Evolutionary conservation across 179 eudicot genomes (phyloP), one percentile per base, ranked within the genome.

Genomic region (Spinacia oleracea): DNA sequence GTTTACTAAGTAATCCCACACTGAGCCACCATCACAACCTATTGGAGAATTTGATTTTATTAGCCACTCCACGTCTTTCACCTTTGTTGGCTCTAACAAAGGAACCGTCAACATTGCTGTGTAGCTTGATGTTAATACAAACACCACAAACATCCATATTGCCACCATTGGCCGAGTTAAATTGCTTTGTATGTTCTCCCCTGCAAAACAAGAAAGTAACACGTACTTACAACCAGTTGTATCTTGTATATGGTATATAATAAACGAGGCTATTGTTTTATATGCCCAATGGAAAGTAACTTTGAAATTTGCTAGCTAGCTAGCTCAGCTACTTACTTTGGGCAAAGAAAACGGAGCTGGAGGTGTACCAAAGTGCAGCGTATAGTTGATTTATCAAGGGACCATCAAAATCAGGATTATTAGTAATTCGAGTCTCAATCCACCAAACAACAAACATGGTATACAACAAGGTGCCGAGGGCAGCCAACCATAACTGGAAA

Each of bases 291-390:
- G n/a, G n/a, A n/a, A n/a, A n/a, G n/a, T n/a, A 21, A 43, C 10
- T 43, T 43, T 43, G 46, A 43, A 11, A 43, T 11, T 2, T 50
- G 9, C 4, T n/a, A 15, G n/a, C n/a, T n/a, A n/a, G n/a, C 46
- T 43, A 48, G 53, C 12, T 48, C 12, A 48, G 53, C 9, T 23
- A 71, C 83, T 81, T 62, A 81, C 92, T 79, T 27, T 89, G 90
- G 66, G 89, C 82, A 51, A 85, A 89, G 89, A 87, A 87, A 23
- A 89, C 78, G 9, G 92, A 82, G n/a, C 80, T 78, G 77, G 79
- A 85, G 18, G 88, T 84, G 83, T 84, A 89, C 89, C 89, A 87
- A 18, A 86, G 73, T 14, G 88, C 84, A 14, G 73, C 74, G 77
- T 84, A 79, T 40, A 87, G 81, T 32, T 85, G 92, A 59, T 78